Conservation (phyloP, 352 stramenopile species). For the Phytopythium helicoides region DNA sequence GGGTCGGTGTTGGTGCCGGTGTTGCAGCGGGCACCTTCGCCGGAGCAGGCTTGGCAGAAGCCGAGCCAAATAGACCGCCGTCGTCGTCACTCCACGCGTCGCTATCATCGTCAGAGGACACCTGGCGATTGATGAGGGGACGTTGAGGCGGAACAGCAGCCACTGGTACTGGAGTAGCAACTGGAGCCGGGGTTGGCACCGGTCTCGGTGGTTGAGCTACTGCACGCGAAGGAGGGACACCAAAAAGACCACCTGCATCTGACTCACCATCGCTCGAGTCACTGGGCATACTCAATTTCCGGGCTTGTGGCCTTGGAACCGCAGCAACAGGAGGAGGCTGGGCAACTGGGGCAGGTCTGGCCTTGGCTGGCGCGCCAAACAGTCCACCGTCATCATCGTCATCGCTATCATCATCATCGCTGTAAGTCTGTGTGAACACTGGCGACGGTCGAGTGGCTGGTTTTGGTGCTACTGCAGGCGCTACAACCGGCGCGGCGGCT, state of each 20-base stretch:
- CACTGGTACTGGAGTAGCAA: constrained; percentile 6
- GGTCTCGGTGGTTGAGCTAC: constrained; percentile 5
- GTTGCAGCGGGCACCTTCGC: constrained; percentile 9
- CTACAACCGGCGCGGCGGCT: not conserved
- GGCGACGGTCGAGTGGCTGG: constrained; percentile 7
- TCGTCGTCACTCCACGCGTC: constrained; percentile 71
- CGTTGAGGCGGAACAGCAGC: constrained; percentile 22
- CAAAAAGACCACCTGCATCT: constrained; percentile 59
- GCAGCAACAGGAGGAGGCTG: constrained; percentile 5
- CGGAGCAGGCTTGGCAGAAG: constrained; percentile 25
- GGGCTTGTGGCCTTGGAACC: constrained; percentile 15
- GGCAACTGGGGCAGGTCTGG: constrained; percentile 17
- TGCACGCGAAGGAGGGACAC: constrained; percentile 17
- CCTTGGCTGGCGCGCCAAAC: constrained; percentile 23
- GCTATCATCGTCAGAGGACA: constrained; percentile 48
- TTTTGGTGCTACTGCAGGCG: not conserved
- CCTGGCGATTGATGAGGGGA: constrained; percentile 41
- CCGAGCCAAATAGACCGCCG: constrained; percentile 47
- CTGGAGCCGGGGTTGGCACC: constrained; percentile 5
- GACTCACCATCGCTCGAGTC: constrained; percentile 64
- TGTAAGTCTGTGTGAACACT: constrained; percentile 10
- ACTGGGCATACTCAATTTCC: constrained; percentile 32
- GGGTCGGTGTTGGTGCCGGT: constrained; percentile 9
- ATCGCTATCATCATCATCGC: constrained; percentile 14
- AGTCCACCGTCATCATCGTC: constrained; percentile 27